These are phyloP conservation scores for Xenoacremonium recifei DNA, from an alignment of 2,329 filamentous ascomycete genomes.

Conservation along the genomic window DNA sequence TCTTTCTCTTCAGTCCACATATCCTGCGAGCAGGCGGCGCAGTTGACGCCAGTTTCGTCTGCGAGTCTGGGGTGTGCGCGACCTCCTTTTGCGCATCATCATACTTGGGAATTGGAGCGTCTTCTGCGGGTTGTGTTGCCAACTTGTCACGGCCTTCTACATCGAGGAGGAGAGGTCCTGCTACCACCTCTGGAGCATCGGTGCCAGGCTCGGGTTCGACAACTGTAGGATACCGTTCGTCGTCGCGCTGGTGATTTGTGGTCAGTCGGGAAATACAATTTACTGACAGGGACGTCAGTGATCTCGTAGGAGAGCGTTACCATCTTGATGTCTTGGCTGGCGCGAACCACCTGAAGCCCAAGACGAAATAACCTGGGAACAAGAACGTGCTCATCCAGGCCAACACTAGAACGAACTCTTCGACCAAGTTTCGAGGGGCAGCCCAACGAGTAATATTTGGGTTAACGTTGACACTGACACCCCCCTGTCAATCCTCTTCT, in stretches of 20 bases:
- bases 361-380: no score
- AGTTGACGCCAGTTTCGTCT: slow-evolving; percentile 5
- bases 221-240: slow-evolving; percentile 17
- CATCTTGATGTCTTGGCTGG: no score
- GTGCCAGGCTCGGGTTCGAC: slow-evolving; percentile 3
- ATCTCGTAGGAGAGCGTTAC: no score
- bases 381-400: no score
- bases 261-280: no score
- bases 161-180: slow-evolving; percentile 1
- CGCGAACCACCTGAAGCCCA: no score
- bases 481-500: no score
- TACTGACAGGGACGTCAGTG: no score
- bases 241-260: slow-evolving; percentile 18
- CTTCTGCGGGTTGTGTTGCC: slow-evolving; percentile 1
- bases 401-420: no score
- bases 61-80: background rate
- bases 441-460: no score
- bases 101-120: slow-evolving; percentile 13
- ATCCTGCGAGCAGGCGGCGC: slow-evolving; percentile 6
- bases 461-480: no score
- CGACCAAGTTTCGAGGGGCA: no score
- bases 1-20: slow-evolving; percentile 16
- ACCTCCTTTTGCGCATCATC: slow-evolving; percentile 9
- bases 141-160: slow-evolving; percentile 11
- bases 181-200: slow-evolving; percentile 6